Conservation (phyloP, 108 stramenopile species). For the Pseudonitzschia multiseries region DNA sequence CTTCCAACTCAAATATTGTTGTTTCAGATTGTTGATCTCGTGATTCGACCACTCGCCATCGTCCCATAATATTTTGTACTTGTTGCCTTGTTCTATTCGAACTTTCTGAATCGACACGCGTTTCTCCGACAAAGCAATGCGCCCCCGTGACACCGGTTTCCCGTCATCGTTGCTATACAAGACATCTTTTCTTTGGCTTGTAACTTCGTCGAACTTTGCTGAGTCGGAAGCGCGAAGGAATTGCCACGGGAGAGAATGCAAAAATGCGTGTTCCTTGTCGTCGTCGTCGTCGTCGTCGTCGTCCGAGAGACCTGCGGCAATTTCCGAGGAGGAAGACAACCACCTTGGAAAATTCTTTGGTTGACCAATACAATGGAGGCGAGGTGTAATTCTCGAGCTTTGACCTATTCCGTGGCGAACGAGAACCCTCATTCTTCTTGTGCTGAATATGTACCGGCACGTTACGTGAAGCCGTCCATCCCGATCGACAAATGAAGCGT, state of each 20-base stretch:
- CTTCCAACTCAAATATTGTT: slow-evolving; percentile 25
- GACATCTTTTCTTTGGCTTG: slow-evolving; percentile 71
- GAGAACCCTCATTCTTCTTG: too few species aligned
- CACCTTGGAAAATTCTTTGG: not conserved
- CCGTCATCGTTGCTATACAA: slow-evolving; percentile 51
- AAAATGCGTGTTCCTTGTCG: not conserved
- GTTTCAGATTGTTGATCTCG: slow-evolving; percentile 42
- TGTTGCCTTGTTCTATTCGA: slow-evolving; percentile 5
- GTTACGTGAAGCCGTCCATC: too few species aligned
- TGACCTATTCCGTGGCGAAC: too few species aligned
- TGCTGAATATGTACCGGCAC: too few species aligned
- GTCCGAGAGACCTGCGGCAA: not conserved
- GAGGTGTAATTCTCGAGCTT: too few species aligned
- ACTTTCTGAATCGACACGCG: slow-evolving; percentile 13
- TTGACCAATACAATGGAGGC: not conserved
- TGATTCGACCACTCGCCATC: slow-evolving; percentile 41
- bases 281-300: too few species aligned
- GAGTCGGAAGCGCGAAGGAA: slow-evolving; percentile 50
- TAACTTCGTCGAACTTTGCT: slow-evolving; percentile 57
- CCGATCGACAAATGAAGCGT: too few species aligned
- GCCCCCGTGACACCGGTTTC: slow-evolving; percentile 35
- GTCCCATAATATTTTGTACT: slow-evolving; percentile 36
- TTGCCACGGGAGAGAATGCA: slow-evolving; percentile 37
- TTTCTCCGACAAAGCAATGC: not conserved
- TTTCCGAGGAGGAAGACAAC: not conserved